Conservation (phyloP, 371 early-diverging fungal species). For the Circinella minor region DNA sequence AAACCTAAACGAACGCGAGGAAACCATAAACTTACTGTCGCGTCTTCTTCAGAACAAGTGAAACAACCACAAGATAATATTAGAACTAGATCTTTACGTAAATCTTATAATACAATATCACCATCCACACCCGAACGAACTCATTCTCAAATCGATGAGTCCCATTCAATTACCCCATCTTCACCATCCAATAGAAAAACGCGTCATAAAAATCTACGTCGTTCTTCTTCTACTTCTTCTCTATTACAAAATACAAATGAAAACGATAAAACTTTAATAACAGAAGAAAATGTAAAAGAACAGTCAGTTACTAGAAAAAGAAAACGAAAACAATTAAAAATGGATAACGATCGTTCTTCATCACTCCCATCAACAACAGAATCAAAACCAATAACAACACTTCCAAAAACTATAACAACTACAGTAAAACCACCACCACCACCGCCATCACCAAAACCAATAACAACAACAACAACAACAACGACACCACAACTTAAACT, state of each 20-base stretch:
- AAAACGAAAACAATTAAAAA: neutral
- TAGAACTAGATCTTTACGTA: constrained; percentile 6
- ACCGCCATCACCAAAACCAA: neutral
- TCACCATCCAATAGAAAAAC: neutral
- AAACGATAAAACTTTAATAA: neutral
- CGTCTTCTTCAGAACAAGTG: neutral
- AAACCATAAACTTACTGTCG: neutral
- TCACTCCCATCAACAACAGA: neutral
- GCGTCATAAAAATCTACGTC: neutral
- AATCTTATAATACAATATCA: neutral
- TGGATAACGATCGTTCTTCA: neutral
- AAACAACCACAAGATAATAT: too few species aligned
- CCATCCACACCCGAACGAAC: neutral
- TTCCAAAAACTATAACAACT: neutral
- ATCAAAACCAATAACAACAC: neutral
- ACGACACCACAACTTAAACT: neutral
- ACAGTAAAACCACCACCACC: neutral
- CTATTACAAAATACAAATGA: neutral
- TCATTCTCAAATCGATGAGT: neutral
- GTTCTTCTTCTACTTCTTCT: neutral
- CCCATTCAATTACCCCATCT: neutral
- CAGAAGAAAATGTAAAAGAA: neutral
- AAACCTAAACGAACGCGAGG: constrained; percentile 8
- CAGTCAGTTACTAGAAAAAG: neutral
- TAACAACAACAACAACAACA: too few species aligned